Evolutionary conservation across 2,329 filamentous ascomycete genomes (phyloP).

Genomic region (Ceratocystis ficicola): DNA sequence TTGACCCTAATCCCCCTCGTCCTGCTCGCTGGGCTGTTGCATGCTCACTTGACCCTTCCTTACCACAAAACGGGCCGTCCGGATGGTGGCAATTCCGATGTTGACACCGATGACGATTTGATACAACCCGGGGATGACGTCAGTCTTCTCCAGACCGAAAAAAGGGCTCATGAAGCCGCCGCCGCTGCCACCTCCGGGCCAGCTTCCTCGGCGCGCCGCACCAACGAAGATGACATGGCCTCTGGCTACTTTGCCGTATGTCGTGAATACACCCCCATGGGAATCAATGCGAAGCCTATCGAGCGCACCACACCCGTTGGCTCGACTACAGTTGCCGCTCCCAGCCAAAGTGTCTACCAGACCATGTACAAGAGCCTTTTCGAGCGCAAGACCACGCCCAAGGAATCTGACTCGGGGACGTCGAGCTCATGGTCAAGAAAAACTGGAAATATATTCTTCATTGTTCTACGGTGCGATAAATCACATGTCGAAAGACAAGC

Average conservation of each 20-base stretch:
- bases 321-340: conserved; percentile 57
- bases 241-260: conserved; percentile 93
- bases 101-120: conserved; percentile 33
- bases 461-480: conserved; percentile 60
- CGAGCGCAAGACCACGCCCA: conserved; percentile 52
- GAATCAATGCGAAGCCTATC: conserved; percentile 83
- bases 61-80: conserved; percentile 29
- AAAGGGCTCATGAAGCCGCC: conserved; percentile 30
- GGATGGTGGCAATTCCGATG: conserved; percentile 28
- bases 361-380: conserved; percentile 96
- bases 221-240: conserved; percentile 62
- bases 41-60: conserved; percentile 59
- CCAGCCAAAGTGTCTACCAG: conserved; percentile 92
- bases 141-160: conserved; percentile 48
- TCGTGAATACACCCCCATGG: conserved; percentile 81
- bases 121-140: conserved; percentile 53
- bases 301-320: conserved; percentile 73
- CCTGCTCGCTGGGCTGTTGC: conserved; percentile 46
- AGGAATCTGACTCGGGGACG: conserved; percentile 38
- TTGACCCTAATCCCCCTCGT: conserved; percentile 75
- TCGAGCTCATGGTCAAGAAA: conserved; percentile 46
- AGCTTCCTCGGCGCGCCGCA: conserved; percentile 30
- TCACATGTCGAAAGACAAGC: not conserved
- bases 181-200: conserved; percentile 41
- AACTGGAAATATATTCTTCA: conserved; percentile 83